Evolutionary conservation across 2,329 filamentous ascomycete genomes (phyloP), one percentile per base, ranked within the genome.

Genomic region (Diaporthe sp.): DNA sequence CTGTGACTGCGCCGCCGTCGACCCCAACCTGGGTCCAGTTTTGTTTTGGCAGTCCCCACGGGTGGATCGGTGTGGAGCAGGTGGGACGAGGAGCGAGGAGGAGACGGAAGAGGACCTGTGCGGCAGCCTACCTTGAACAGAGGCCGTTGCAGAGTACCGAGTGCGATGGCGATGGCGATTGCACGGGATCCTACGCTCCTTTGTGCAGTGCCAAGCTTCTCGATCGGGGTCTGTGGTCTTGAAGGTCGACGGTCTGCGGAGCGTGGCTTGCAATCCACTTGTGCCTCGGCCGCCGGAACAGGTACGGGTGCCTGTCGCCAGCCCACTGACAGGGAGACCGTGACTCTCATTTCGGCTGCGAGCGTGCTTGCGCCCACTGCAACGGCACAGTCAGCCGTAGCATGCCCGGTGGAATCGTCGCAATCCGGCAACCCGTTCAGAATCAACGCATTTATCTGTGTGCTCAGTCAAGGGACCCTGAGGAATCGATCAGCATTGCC

Each of bases 321-420:
- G 25, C 58, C 58, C 37, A 50, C 42, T 27, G 22, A 25, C 19
- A 56, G 50, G 27, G 32, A 39, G 12, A 71, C 55, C 27, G 68
- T 37, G 35, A 22, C 69, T 47, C 32, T 71, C 69, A 71, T 71
- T 51, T 71, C 69, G 69, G 69, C 32, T 71, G 69, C 55, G 42
- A 27, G 55, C 53, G 30, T 39, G 44, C 30, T 61, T 39, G 69
- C 69, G 44, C 39, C 53, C 44, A 51, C 56, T 35, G 19, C 59
- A 17, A 25, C 44, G 25, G 27, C 42, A 53, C 56, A 39, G 44
- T 25, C 37, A 50, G 37, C 44, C 2, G 56, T 63, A 44, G 39
- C 70, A 44, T 55, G 35, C 42, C 25, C 32, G 30, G 70, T 71
- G 70, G 70, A 37, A 53, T 32, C 19, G n/a, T 68, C 32, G 63